Evolutionary conservation across 768 basidiomycete genomes (phyloP), one percentile per base, ranked within the genome.

Genomic region (Steccherinum ochraceum): DNA sequence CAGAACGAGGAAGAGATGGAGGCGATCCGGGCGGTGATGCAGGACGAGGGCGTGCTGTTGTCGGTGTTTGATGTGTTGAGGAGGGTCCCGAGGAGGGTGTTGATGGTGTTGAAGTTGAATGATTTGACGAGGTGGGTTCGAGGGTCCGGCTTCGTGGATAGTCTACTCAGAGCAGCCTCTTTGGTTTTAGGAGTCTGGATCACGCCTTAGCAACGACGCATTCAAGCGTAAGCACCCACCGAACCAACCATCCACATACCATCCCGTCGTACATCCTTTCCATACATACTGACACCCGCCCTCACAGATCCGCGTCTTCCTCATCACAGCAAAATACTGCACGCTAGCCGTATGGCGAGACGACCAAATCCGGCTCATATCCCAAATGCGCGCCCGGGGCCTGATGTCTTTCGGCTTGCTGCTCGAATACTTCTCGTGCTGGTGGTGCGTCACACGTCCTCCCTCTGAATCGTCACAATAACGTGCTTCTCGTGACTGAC

Each of bases 281-380:
- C 30, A 7, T 35, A n/a, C n/a, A n/a, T n/a, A n/a, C n/a, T n/a
- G n/a, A 45, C 42, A 18, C 56, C 12, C 25, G 25, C 58, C 64
- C 44, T 61, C 64, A 13, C 64, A 90, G 77, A 75, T 84, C 52
- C 86, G 95, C 18, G 83, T 98, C 62, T 98, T 97, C 66, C 64
- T 97, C 25, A 86, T 97, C 51, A 87, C 88, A 13, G 93, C 93
- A 5, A 86, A 89, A 61, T 95, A 89, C 67, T 96, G 94, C 63
- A 75, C 82, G 46, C 74, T 72, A 11, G 86, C 90, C 5, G 82
- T 89, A 3, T 91, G 89, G 89, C 72, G 76, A 47, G 84, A 86
- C 58, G 84, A 93, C 49, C 59, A 66, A 49, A 54, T 55, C n/a
- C 54, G 61, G 10, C 52, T 73, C 12, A 53, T 66, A 16, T 60